Base-by-base conservation (phyloP, 495 filamentous ascomycete genomes). In the Staphylotrichum tortipilum region DNA sequence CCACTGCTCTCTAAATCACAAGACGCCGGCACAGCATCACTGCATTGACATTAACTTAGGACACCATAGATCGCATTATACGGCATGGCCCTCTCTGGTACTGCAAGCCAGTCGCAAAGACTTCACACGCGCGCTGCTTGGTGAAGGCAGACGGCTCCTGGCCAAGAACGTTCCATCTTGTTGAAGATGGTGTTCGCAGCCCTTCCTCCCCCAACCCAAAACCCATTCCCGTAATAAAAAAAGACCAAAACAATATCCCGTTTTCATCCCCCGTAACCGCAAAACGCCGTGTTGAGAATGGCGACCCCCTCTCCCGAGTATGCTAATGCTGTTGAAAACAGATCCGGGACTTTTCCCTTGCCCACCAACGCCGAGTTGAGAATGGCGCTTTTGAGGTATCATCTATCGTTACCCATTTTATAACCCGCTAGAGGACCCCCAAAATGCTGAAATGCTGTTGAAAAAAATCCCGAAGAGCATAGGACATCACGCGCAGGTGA, bases 381-480 rank as follows among this genome's bases (percentile, higher is more conserved):
- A 54, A 54, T 63, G 62, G 60, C 60, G 55, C 56, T 50, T 44
- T 60, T 54, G 53, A 52, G 62, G 62, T 65, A 65, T 65, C 62
- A 65, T 65, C 55, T 50, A 54, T 54, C 50, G 49, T 63, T 52
- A 31, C 55, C 58, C 56, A 41, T 54, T 54, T 59, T 59, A 43
- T 44, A 58, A 59, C 51, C 62, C 62, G 58, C 56, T 57, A 58
- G 54, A 60, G 40, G 49, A 60, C 60, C 62, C 44, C 59, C 48
- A 56, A 59, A 62, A 65, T 63, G 60, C 62, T 62, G n/a, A 54
- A 49, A 65, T 63, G 60, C 58, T 65, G 62, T 65, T 65, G 62
- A 65, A 65, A 61, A 63, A 65, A 63, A 61, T 52, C 60, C 60
- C 55, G 60, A 57, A 33, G 53, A 54, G 50, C 46, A 54, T 37